These are phyloP conservation scores for Salvia sclarea DNA, from an alignment of 305 asterid species.

Conservation along the genomic window DNA sequence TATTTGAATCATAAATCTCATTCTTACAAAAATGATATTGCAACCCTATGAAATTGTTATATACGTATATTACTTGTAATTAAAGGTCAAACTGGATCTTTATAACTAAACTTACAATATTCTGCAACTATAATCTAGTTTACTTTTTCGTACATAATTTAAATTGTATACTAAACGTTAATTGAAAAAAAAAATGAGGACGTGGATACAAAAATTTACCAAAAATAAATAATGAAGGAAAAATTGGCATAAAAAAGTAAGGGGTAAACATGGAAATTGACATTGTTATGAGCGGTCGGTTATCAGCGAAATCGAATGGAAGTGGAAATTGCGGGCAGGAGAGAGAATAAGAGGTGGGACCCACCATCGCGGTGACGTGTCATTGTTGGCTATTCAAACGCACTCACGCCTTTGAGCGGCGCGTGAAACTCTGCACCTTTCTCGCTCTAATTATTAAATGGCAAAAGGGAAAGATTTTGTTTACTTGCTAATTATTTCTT, in stretches of 20 bases:
- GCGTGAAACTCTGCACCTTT: slow-evolving; percentile 10
- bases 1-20: too few species aligned
- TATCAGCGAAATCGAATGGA: neutral
- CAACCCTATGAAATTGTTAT: too few species aligned
- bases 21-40: too few species aligned
- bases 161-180: too few species aligned
- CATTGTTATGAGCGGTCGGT: neutral
- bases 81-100: too few species aligned
- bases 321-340: slow-evolving; percentile 31
- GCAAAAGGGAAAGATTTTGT: neutral
- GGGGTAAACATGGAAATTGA: slow-evolving; percentile 20
- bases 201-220: too few species aligned
- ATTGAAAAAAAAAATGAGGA: too few species aligned
- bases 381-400: neutral
- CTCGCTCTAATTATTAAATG: neutral
- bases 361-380: slow-evolving; percentile 33
- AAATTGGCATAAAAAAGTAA: neutral
- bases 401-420: slow-evolving; percentile 7
- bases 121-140: too few species aligned
- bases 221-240: neutral
- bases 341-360: slow-evolving; percentile 30
- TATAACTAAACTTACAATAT: too few species aligned
- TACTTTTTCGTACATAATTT: too few species aligned
- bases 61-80: too few species aligned
- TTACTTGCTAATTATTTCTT: neutral